Conservation (phyloP, 805 yeast species). For the Saccharomycopsis synnaedendra region DNA sequence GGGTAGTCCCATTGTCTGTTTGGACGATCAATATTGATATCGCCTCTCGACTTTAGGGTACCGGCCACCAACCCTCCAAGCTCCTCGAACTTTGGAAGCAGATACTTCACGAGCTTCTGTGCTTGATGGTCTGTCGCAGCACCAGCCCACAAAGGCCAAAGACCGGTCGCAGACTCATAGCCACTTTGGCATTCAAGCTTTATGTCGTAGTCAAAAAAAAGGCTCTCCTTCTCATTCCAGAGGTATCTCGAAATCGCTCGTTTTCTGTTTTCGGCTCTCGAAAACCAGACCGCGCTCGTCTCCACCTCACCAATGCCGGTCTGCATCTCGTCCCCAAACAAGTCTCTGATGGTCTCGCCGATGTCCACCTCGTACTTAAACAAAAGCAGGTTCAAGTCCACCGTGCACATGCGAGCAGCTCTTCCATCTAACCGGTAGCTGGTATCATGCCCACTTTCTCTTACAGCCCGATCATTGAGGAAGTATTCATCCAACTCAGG, state of each 20-base stretch:
- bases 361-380: slow-evolving; percentile 89
- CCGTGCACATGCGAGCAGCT: slow-evolving; percentile 83
- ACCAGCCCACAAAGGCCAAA: slow-evolving; percentile 90
- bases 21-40: slow-evolving; percentile 58
- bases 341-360: slow-evolving; percentile 44
- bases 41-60: slow-evolving; percentile 63
- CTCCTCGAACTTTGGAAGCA: slow-evolving; percentile 65
- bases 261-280: slow-evolving; percentile 45
- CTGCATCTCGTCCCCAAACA: slow-evolving; percentile 39
- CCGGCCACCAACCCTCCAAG: slow-evolving; percentile 87
- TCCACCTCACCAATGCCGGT: slow-evolving; percentile 30
- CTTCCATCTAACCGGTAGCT: slow-evolving; percentile 81
- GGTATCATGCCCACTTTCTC: slow-evolving; percentile 97
- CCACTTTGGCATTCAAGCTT: slow-evolving; percentile 40
- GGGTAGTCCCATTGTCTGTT: slow-evolving; percentile 98
- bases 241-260: slow-evolving; percentile 49
- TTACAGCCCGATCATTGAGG: slow-evolving; percentile 84
- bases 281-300: slow-evolving; percentile 46
- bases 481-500: slow-evolving; percentile 84
- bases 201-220: slow-evolving; percentile 78
- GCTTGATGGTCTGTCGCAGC: slow-evolving; percentile 64
- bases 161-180: slow-evolving; percentile 80
- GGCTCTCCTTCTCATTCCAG: slow-evolving; percentile 75
- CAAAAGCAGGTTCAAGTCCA: slow-evolving; percentile 75
- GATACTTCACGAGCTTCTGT: slow-evolving; percentile 37